Conservation (phyloP, 75 land plant species). For the Selaginella moellendorffii region DNA sequence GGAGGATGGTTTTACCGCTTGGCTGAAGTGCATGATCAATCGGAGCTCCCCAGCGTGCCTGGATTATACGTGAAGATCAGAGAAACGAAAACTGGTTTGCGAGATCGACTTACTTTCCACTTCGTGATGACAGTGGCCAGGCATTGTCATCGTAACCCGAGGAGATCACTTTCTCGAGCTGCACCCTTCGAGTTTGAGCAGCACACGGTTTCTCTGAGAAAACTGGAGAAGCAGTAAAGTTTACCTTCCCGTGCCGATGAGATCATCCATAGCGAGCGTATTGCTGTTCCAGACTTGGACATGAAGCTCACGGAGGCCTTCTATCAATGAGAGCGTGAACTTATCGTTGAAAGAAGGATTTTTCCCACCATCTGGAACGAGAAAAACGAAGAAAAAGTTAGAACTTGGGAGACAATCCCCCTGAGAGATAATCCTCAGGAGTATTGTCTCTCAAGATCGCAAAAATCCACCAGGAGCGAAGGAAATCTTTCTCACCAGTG, state of each 20-base stretch:
- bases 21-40: not conserved
- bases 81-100: not conserved
- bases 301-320: conserved; percentile 4
- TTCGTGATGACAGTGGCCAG: not conserved
- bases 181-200: too few species aligned
- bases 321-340: conserved; percentile 1
- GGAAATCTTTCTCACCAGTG: too few species aligned
- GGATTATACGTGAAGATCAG: not conserved
- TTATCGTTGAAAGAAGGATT: conserved; percentile 6
- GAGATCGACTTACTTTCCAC: conserved; percentile 2
- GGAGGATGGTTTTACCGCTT: too few species aligned
- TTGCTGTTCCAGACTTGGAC: conserved; percentile 7
- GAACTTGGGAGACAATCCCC: too few species aligned
- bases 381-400: not conserved
- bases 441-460: too few species aligned
- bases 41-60: conserved; percentile 2
- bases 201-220: too few species aligned
- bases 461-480: too few species aligned
- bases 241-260: conserved; percentile 3
- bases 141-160: conserved; percentile 5
- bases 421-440: too few species aligned
- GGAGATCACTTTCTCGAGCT: not conserved
- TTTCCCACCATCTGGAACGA: not conserved
- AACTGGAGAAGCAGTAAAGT: too few species aligned
- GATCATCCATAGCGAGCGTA: not conserved